A percentile compares a stretch with the other conserved stretches of the same genome.
Conservation (phyloP, 2,329 filamentous ascomycete species). For the Sporothrix luriei region DNA sequence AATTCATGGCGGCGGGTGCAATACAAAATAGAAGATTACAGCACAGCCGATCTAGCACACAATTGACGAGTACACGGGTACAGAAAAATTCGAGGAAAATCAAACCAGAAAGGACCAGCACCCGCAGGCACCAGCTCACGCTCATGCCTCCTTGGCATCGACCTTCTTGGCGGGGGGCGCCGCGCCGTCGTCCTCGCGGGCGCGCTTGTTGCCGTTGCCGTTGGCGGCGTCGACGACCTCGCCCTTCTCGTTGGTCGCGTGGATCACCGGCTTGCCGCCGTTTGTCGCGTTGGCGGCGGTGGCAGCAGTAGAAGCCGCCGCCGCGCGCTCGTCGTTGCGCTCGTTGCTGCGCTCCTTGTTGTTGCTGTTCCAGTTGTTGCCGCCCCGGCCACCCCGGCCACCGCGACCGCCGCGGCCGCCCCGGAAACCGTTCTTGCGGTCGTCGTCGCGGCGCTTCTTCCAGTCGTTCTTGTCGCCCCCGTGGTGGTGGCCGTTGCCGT, state of each 20-base stretch:
- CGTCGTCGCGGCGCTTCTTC: conserved; percentile 65
- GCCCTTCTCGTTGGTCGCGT: conserved; percentile 46
- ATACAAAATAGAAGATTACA: neutral
- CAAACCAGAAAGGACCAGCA: neutral
- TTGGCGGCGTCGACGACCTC: conserved; percentile 41
- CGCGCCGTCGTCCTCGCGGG: conserved; percentile 52
- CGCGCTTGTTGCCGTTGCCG: conserved; percentile 58
- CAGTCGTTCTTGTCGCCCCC: conserved; percentile 58
- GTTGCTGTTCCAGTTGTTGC: conserved; percentile 44
- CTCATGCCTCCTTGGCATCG: conserved; percentile 50
- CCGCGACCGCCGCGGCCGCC: conserved; percentile 46
- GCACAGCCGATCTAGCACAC: neutral
- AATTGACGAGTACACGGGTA: neutral
- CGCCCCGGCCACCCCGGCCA: conserved; percentile 41
- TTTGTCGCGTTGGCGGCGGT: neutral
- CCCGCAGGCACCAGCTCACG: neutral
- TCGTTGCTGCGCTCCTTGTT: conserved; percentile 38
- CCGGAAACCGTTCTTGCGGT: conserved; percentile 63
- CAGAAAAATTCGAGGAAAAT: neutral
- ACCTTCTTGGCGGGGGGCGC: conserved; percentile 64
- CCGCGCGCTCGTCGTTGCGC: conserved; percentile 41
- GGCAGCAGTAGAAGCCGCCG: neutral
- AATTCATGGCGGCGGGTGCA: neutral
- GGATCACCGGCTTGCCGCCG: conserved; percentile 49
- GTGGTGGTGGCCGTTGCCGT: conserved; percentile 44